Conservation (phyloP, 495 filamentous ascomycete genomes). For the Penicillium pancosmium region DNA sequence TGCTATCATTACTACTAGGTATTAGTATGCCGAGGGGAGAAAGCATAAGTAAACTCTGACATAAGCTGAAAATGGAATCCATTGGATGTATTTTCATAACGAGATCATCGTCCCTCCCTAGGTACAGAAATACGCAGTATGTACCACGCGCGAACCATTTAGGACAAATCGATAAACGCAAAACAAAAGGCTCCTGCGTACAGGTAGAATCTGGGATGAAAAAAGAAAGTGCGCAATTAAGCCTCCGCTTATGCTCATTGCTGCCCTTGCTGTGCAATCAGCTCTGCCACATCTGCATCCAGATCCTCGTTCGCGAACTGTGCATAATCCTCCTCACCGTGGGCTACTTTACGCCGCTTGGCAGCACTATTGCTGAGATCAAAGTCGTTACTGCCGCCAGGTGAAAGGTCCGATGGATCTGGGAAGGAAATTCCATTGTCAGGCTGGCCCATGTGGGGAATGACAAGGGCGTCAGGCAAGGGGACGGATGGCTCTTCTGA, state of each 20-base stretch:
- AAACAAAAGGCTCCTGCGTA: not conserved
- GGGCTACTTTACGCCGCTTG: slow-evolving; percentile 78
- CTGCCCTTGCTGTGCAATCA: slow-evolving; percentile 62
- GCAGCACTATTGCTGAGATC: slow-evolving; percentile 43
- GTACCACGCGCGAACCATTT: not conserved
- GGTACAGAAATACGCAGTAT: not conserved
- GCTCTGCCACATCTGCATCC: slow-evolving; percentile 82
- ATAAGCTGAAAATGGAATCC: no score
- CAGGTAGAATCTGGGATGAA: not conserved
- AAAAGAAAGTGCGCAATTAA: not conserved
- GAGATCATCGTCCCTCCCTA: no score
- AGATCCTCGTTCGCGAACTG: slow-evolving; percentile 69
- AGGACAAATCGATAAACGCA: not conserved
- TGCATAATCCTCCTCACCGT: slow-evolving; percentile 68
- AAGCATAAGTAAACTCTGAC: no score
- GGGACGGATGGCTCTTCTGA: slow-evolving; percentile 28
- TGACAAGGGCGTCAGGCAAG: slow-evolving; percentile 35
- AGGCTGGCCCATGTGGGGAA: slow-evolving; percentile 39
- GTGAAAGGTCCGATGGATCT: slow-evolving; percentile 53
- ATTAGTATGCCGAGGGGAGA: no score
- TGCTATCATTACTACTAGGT: no score
- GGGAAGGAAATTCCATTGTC: slow-evolving; percentile 46
- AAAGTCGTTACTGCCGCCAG: slow-evolving; percentile 33
- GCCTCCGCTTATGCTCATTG: slow-evolving; percentile 1
- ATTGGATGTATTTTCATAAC: no score